These are phyloP conservation scores for Phyllosticta paracitricarpa DNA, from an alignment of 2,329 filamentous ascomycete species.

Conservation along the genomic window DNA sequence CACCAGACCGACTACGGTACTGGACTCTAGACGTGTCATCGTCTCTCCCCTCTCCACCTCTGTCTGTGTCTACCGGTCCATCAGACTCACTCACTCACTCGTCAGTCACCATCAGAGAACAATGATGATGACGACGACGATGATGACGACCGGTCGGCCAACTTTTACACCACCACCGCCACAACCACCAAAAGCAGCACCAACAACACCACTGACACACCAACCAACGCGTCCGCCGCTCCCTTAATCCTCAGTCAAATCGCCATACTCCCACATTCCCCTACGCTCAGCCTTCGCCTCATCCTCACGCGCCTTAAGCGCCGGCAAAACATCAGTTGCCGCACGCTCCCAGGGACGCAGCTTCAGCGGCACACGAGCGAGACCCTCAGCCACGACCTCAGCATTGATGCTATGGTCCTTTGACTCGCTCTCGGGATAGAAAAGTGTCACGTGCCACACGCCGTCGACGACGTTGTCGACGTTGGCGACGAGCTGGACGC, in stretches of 20 bases:
- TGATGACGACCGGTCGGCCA: too few relatives aligned
- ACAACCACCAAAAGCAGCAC: too few relatives aligned
- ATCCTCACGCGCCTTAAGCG: slow-evolving; percentile 62
- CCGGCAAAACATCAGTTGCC: slow-evolving; percentile 60
- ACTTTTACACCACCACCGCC: too few relatives aligned
- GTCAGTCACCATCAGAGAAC: too few relatives aligned
- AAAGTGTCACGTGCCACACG: slow-evolving; percentile 75
- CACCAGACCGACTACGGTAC: too few relatives aligned
- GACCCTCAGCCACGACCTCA: slow-evolving; percentile 70
- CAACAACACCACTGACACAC: too few relatives aligned
- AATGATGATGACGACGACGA: too few relatives aligned
- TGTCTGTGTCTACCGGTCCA: too few relatives aligned
- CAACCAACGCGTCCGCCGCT: too few relatives aligned
- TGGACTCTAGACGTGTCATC: too few relatives aligned
- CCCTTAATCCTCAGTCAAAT: slow-evolving; percentile 59
- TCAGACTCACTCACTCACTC: too few relatives aligned
- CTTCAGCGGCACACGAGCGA: slow-evolving; percentile 87
- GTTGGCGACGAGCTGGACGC: slow-evolving; percentile 73
- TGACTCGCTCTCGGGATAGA: slow-evolving; percentile 59
- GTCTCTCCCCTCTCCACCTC: too few relatives aligned
- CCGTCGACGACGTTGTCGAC: slow-evolving; percentile 81
- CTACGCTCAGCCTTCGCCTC: slow-evolving; percentile 69
- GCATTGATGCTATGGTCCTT: slow-evolving; percentile 78
- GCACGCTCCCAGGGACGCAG: slow-evolving; percentile 83
- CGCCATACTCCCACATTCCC: slow-evolving; percentile 98